A percentile compares a stretch with the other conserved stretches of the same genome.
phyloP scores from a whole-genome alignment of 768 basidiomycete genomes.

The Termitomyces sp. region DNA sequence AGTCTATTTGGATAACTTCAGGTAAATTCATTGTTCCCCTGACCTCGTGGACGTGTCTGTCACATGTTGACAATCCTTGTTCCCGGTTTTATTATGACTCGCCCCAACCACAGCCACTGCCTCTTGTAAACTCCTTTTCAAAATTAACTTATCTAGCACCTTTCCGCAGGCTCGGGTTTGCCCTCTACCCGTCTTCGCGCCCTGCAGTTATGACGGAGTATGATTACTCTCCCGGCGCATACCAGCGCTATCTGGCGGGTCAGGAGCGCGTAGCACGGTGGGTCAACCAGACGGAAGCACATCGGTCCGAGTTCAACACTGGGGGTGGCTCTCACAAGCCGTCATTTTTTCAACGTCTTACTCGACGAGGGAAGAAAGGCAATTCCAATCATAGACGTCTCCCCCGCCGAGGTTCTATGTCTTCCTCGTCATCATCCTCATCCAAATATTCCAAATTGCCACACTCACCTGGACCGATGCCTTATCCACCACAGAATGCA shows the following conservation, averaged over 20 bases:
- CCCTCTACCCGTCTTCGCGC: not conserved
- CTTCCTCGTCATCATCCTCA: conserved; percentile 10
- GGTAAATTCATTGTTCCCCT: conserved; percentile 6
- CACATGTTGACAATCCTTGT: not conserved
- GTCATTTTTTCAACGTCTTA: conserved; percentile 5
- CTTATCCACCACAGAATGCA: too few species aligned
- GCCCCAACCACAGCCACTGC: not conserved
- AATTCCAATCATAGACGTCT: not conserved
- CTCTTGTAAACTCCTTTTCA: conserved; percentile 6
- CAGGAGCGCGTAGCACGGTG: conserved; percentile 48
- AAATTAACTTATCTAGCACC: not conserved
- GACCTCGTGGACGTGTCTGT: conserved; percentile 8
- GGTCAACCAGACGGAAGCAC: conserved; percentile 43
- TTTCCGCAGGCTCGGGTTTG: not conserved
- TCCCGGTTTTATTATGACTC: not conserved
- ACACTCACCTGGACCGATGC: conserved; percentile 10
- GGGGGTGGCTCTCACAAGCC: not conserved
- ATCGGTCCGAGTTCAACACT: conserved; percentile 26
- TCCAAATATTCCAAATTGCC: not conserved
- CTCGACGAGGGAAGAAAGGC: not conserved
- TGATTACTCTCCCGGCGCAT: conserved; percentile 56
- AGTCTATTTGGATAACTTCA: too few species aligned
- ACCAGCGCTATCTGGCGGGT: conserved; percentile 42
- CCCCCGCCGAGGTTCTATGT: conserved; percentile 3
- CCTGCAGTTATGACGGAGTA: conserved; percentile 48